These are phyloP conservation scores for Orbilia blumenaviensis DNA, from an alignment of 2,329 filamentous ascomycete species.

Conservation along the genomic window DNA sequence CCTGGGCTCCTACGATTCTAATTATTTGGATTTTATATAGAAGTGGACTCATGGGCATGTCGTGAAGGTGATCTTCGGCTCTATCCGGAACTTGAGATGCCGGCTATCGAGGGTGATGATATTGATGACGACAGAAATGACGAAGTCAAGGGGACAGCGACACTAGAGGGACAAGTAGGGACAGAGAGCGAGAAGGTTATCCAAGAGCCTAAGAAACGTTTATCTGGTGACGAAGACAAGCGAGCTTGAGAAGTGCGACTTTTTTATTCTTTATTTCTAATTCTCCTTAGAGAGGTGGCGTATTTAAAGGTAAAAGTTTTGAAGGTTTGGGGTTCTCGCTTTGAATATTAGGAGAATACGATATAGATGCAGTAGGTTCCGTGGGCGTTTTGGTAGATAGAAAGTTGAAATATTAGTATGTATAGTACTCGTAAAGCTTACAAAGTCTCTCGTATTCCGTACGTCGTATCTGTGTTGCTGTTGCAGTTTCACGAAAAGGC, in stretches of 20 bases:
- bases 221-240: neutral
- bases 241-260: neutral
- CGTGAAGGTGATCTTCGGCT: conserved; percentile 45
- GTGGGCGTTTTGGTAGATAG: neutral
- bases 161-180: neutral
- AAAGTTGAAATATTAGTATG: neutral
- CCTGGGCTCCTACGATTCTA: neutral
- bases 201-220: neutral
- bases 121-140: conserved; percentile 16
- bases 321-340: neutral
- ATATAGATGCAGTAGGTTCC: neutral
- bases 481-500: conserved; percentile 30
- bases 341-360: neutral
- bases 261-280: neutral
- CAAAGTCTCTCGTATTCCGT: neutral
- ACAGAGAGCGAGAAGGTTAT: conserved; percentile 10
- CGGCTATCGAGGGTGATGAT: neutral
- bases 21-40: conserved; percentile 12
- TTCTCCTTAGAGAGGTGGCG: too few relatives aligned
- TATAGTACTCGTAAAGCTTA: neutral
- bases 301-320: conserved; percentile 13
- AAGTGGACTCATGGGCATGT: conserved; percentile 64
- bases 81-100: conserved; percentile 48
- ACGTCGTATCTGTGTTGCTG: conserved; percentile 27
- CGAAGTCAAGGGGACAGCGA: neutral